These are phyloP conservation scores for Tricladium varicosporioides DNA, from an alignment of 2,329 filamentous ascomycete genomes.

Conservation along the genomic window DNA sequence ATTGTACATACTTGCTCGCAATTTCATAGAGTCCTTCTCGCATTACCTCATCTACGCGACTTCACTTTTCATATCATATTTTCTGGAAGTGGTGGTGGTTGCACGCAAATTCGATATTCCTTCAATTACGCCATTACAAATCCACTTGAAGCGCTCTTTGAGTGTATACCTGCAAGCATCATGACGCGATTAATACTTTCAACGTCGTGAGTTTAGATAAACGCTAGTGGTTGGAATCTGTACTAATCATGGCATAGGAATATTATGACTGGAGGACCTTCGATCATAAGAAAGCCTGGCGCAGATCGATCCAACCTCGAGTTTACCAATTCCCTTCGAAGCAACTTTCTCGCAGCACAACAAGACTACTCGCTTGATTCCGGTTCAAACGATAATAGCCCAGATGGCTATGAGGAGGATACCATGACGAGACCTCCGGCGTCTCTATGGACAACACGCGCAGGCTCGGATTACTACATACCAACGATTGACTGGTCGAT, in stretches of 20 bases:
- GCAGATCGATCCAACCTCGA: slow-evolving; percentile 88
- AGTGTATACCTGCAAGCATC: slow-evolving; percentile 5
- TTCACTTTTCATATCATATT: not conserved
- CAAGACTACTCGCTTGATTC: slow-evolving; percentile 50
- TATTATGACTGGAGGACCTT: slow-evolving; percentile 72
- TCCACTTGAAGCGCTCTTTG: too few species aligned
- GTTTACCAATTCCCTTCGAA: slow-evolving; percentile 81
- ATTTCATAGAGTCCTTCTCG: not conserved
- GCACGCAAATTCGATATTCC: not conserved
- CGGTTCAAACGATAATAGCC: slow-evolving; percentile 37
- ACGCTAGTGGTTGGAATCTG: slow-evolving; percentile 8
- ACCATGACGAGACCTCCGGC: slow-evolving; percentile 28
- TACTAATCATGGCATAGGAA: slow-evolving; percentile 28
- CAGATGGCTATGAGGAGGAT: slow-evolving; percentile 32
- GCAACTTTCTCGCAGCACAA: slow-evolving; percentile 76
- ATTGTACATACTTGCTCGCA: not conserved
- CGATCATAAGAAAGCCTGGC: slow-evolving; percentile 76
- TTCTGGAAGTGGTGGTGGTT: not conserved
- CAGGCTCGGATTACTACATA: slow-evolving; percentile 65
- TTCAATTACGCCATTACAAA: not conserved
- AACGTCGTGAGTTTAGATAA: slow-evolving; percentile 64
- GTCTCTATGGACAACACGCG: slow-evolving; percentile 66
- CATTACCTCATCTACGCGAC: not conserved
- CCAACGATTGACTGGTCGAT: slow-evolving; percentile 73
- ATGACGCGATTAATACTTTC: slow-evolving; percentile 82